Conservation (phyloP, 495 filamentous ascomycete genomes). For the Lasiosphaeria miniovina region DNA sequence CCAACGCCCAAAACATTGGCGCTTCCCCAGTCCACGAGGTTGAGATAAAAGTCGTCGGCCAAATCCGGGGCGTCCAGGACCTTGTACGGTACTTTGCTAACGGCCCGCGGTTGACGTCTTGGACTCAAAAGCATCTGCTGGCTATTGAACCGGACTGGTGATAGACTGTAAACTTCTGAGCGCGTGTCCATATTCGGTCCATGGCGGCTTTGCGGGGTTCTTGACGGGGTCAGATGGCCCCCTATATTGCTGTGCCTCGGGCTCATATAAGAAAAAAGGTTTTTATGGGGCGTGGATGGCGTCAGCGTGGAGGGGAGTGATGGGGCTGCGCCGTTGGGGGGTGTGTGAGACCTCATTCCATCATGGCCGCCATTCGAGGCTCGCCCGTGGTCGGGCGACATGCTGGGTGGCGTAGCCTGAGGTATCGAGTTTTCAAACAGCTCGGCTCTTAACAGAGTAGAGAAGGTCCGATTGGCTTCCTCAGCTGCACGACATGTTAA, state of each 20-base stretch:
- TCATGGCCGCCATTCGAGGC: slow-evolving; percentile 57
- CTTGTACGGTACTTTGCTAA: slow-evolving; percentile 96
- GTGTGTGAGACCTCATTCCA: slow-evolving; percentile 74
- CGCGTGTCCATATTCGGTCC: slow-evolving; percentile 79
- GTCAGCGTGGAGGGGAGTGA: slow-evolving; percentile 67
- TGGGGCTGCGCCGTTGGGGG: slow-evolving; percentile 61
- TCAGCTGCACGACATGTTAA: slow-evolving; percentile 66
- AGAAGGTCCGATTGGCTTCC: slow-evolving; percentile 90
- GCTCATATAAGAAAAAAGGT: slow-evolving; percentile 89
- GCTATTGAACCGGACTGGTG: slow-evolving; percentile 83
- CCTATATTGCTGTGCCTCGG: slow-evolving; percentile 65
- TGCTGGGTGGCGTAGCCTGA: slow-evolving; percentile 65
- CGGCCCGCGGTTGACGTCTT: slow-evolving; percentile 78
- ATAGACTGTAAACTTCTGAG: slow-evolving; percentile 90
- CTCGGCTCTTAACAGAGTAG: slow-evolving; percentile 82
- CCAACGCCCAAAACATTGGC: slow-evolving; percentile 91
- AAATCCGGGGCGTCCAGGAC: slow-evolving; percentile 94
- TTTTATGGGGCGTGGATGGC: slow-evolving; percentile 94
- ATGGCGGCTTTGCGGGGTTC: slow-evolving; percentile 84
- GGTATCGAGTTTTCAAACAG: slow-evolving; percentile 88
- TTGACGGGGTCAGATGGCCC: slow-evolving; percentile 76
- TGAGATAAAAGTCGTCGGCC: slow-evolving; percentile 96
- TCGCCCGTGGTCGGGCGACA: slow-evolving; percentile 60
- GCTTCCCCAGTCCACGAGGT: slow-evolving; percentile 97
- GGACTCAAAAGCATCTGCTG: slow-evolving; percentile 90